A percentile compares a stretch with the other conserved stretches of the same genome.
These are phyloP conservation scores for Solanum commersonii DNA, from an alignment of 257 asterid species.

Conservation along the genomic window DNA sequence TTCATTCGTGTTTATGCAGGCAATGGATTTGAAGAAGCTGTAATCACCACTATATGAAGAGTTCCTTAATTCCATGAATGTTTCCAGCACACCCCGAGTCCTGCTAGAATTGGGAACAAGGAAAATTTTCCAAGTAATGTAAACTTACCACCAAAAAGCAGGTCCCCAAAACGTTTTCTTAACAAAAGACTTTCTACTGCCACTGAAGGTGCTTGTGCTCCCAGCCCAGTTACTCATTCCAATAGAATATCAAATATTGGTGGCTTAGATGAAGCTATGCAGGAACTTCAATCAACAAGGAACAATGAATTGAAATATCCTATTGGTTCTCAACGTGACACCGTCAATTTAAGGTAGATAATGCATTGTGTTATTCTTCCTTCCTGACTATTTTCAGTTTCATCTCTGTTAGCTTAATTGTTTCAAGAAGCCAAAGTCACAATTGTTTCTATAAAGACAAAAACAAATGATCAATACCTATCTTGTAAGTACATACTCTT, in stretches of 20 bases:
- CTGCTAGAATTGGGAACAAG: no score
- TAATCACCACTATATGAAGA: no score
- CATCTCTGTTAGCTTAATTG: no score
- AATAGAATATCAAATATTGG: constrained; percentile 65
- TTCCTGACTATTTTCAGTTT: neutral
- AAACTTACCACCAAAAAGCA: constrained; percentile 16
- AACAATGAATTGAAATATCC: constrained; percentile 29
- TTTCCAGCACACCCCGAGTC: no score
- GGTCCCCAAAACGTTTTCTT: constrained; percentile 59
- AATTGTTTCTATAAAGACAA: no score
- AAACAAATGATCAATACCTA: no score
- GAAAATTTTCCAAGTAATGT: no score
- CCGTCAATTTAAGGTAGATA: constrained; percentile 45
- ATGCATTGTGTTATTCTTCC: neutral
- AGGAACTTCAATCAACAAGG: constrained; percentile 30
- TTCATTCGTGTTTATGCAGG: no score
- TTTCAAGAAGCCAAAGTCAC: no score
- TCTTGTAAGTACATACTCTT: no score
- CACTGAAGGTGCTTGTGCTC: constrained; percentile 40
- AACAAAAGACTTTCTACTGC: constrained; percentile 75
- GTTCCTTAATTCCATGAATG: no score
- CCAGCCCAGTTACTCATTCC: constrained; percentile 56
- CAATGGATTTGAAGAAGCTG: no score
- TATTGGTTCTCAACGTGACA: constrained; percentile 40
- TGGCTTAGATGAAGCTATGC: constrained; percentile 21